Evolutionary conservation across 2,329 filamentous ascomycete species (phyloP).

Genomic region (Penicillium corylophilum): DNA sequence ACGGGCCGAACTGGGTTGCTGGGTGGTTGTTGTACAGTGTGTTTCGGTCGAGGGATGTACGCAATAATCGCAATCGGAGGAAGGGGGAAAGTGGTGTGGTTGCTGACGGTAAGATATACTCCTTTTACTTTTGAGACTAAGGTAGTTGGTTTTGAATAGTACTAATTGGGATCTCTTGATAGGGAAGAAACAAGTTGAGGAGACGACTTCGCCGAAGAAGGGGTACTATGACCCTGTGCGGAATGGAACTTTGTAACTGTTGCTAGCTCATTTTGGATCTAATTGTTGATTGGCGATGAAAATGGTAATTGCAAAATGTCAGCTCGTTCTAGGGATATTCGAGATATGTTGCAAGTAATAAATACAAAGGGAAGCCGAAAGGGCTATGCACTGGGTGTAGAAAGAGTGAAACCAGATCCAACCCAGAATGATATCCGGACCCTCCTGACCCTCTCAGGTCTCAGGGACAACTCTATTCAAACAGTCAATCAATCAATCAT

Average conservation of each 20-base stretch:
- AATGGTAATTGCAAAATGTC: not conserved
- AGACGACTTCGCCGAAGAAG: conserved; percentile 29
- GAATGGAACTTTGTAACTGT: conserved; percentile 32
- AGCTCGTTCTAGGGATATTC: not conserved
- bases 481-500: not conserved
- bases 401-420: not conserved
- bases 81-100: conserved; percentile 31
- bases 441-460: too few relatives aligned
- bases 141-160: not conserved
- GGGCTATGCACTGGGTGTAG: not conserved
- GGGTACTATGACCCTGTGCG: conserved; percentile 45
- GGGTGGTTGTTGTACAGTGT: conserved; percentile 50
- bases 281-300: not conserved
- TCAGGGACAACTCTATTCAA: too few relatives aligned
- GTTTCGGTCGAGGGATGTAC: conserved; percentile 47
- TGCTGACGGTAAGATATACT: not conserved
- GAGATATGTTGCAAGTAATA: conserved; percentile 6
- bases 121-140: not conserved
- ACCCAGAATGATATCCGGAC: conserved; percentile 6
- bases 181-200: conserved; percentile 28
- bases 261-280: not conserved
- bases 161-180: not conserved
- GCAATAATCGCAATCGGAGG: conserved; percentile 47
- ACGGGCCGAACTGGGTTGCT: conserved; percentile 49
- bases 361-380: conserved; percentile 5